phyloP scores from a whole-genome alignment of 129 eudicot genomes.

The Heracleum sosnowskyi region DNA sequence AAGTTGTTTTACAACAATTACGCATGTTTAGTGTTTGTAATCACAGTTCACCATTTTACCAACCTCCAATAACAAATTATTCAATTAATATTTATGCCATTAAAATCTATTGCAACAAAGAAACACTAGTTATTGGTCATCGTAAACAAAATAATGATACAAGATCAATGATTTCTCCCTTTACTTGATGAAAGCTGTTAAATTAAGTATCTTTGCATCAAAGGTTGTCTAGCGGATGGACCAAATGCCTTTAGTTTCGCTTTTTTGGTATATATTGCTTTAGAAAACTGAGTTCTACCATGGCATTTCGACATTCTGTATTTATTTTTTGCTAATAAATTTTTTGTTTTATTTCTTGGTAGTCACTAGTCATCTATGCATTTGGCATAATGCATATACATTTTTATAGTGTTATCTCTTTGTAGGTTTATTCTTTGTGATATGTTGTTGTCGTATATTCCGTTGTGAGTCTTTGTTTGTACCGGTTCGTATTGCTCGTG shows the following conservation, averaged over 20 bases:
- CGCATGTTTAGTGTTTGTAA: neutral
- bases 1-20: slow-evolving; percentile 1
- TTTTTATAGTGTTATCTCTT: too few relatives aligned
- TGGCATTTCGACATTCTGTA: too few relatives aligned
- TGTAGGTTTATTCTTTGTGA: too few relatives aligned
- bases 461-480: too few relatives aligned
- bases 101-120: neutral
- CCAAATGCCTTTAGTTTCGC: neutral
- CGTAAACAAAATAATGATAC: neutral
- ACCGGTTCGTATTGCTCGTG: too few relatives aligned
- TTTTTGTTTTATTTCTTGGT: too few relatives aligned
- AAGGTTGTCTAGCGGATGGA: slow-evolving; percentile 9
- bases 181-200: neutral
- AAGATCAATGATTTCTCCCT: neutral
- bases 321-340: too few relatives aligned
- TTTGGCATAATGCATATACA: too few relatives aligned
- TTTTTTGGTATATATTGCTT: neutral
- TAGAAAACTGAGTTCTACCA: too few relatives aligned
- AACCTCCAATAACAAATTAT: neutral
- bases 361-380: too few relatives aligned
- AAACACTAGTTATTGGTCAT: neutral
- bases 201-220: neutral
- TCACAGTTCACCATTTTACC: neutral
- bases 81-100: neutral
- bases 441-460: too few relatives aligned